Evolutionary conservation across 139 green algal species (phyloP), one percentile per base, ranked within the genome.

Genomic region (Chlamydomonas sp.): DNA sequence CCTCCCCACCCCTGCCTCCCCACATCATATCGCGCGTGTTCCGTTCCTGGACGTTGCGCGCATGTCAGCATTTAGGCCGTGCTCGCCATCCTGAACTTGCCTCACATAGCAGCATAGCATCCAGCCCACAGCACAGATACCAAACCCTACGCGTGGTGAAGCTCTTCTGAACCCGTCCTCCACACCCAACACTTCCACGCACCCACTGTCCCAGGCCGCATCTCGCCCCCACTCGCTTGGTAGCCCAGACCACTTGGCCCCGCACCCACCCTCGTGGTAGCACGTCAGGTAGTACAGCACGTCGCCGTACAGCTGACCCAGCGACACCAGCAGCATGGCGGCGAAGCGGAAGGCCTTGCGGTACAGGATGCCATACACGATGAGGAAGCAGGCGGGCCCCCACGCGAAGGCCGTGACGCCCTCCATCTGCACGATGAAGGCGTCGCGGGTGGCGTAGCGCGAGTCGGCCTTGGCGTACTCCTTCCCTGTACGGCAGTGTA

Each of bases 391-490:
- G 5, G 88, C 74, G 0, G 96, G 96, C 31, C 96, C 96, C 90
- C 94, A 93, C 0, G 96, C 71, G 76, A 98, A 97, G 0, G 96
- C 96, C 5, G 97, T 99, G 18, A 98, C 68, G 3, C 88, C 90
- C 72, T 99, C 97, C 93, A 99, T 97, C 31, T 79, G 83, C 17
- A 98, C 94, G 17, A 96, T 91, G 84, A 97, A 98, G n/a, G 93
- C 85, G 74, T 99, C 97, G 5, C 97, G 91, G 6, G 93, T 96
- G 12, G 94, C 95, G 86, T 99, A 99, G 60, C 97, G 93, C 1
- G 94, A 97, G 93, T 99, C 97, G 2, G 94, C 96, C 78, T 97
- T 97, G 74, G 89, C 82, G 88, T 99, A 99, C 92, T 99, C 96
- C 92, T 98, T 99, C 96, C 95, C 95, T 98, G 90, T 0, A 88